Evolutionary conservation across 352 stramenopile genomes (phyloP).

Genomic region (Pythium biforme): DNA sequence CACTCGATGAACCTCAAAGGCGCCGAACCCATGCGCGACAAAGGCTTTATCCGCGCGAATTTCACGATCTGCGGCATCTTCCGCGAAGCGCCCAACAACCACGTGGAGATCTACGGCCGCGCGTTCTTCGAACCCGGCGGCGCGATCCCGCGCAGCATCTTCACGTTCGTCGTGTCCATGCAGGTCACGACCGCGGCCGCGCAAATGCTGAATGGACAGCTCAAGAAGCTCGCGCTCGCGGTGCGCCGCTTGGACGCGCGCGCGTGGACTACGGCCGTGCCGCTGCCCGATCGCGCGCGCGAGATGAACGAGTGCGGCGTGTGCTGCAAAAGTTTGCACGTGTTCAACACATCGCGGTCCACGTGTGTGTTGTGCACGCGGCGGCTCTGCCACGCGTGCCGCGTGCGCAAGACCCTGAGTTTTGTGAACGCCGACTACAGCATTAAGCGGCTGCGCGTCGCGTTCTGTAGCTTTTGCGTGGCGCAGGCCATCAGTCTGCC

Average conservation of each 20-base stretch:
- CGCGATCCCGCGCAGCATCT: slow-evolving; percentile 32
- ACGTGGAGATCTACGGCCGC: slow-evolving; percentile 38
- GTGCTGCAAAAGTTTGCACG: slow-evolving; percentile 12
- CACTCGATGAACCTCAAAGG: slow-evolving; percentile 37
- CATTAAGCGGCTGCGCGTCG: slow-evolving; percentile 4
- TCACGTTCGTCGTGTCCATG: background rate
- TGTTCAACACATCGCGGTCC: slow-evolving; percentile 12
- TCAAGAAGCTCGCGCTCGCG: slow-evolving; percentile 18
- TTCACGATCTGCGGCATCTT: slow-evolving; percentile 40
- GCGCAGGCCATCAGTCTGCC: slow-evolving; percentile 21
- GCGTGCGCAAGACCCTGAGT: slow-evolving; percentile 15
- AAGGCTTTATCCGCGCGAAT: slow-evolving; percentile 30
- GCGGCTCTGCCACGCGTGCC: slow-evolving; percentile 12
- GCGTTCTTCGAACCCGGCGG: slow-evolving; percentile 35
- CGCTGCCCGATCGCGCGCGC: background rate
- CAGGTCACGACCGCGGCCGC: background rate
- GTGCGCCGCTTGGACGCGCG: slow-evolving; percentile 8
- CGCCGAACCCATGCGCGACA: background rate
- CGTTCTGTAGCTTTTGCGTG: slow-evolving; percentile 19
- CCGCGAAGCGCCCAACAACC: slow-evolving; percentile 27
- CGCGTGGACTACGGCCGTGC: slow-evolving; percentile 11
- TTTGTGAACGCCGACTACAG: slow-evolving; percentile 11
- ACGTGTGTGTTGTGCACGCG: slow-evolving; percentile 16
- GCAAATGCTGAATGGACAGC: background rate
- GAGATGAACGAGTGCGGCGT: background rate